phyloP scores from a whole-genome alignment of 768 basidiomycete species.

The Agaricus blazei region DNA sequence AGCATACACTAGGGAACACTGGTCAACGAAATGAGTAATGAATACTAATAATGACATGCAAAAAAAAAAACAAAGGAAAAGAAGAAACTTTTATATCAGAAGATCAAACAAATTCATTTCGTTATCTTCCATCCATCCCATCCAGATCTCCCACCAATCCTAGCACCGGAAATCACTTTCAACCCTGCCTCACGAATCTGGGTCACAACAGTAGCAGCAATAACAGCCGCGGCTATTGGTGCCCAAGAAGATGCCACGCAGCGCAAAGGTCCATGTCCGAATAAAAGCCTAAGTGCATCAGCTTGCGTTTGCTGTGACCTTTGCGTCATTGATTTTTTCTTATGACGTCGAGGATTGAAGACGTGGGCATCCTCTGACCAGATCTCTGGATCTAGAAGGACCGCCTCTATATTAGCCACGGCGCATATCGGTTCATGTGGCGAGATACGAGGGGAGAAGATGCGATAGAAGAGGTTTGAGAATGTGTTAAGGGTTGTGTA shows the following conservation, averaged over 20 bases:
- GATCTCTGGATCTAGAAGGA: constrained; percentile 26
- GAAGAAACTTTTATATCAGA: not conserved
- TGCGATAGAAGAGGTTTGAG: too few species aligned
- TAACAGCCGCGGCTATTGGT: constrained; percentile 43
- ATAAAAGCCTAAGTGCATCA: constrained; percentile 28
- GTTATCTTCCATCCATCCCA: constrained; percentile 42
- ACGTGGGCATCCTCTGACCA: constrained; percentile 30
- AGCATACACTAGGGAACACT: constrained; percentile 46
- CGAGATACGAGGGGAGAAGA: not conserved
- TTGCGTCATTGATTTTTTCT: constrained; percentile 15
- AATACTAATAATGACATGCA: constrained; percentile 18
- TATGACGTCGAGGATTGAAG: constrained; percentile 36
- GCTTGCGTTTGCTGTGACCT: not conserved
- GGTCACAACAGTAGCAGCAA: constrained; percentile 38
- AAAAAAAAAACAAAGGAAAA: not conserved
- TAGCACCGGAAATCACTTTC: constrained; percentile 20
- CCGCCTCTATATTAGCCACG: constrained; percentile 29
- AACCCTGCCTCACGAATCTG: constrained; percentile 24
- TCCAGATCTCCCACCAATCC: constrained; percentile 32
- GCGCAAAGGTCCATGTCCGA: constrained; percentile 43
- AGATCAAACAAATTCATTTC: not conserved
- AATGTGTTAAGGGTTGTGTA: not conserved
- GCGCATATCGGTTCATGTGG: constrained; percentile 12
- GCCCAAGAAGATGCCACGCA: constrained; percentile 49
- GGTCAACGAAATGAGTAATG: constrained; percentile 60